Evolutionary conservation across 768 basidiomycete species (phyloP).

Genomic region (Amanita thiersii): DNA sequence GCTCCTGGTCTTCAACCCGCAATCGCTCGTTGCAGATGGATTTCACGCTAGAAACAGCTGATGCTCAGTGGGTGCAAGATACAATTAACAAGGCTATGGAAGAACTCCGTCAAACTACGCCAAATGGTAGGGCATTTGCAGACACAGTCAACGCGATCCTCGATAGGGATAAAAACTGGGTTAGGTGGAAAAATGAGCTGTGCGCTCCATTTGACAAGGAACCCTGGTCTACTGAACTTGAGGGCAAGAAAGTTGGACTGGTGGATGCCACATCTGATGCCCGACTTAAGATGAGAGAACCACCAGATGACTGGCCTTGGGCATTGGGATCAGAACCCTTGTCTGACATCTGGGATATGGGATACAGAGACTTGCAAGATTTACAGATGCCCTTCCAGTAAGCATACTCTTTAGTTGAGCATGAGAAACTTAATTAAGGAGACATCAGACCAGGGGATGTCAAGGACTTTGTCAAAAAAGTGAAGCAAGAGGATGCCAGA

Average conservation of each 20-base stretch:
- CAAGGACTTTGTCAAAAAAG: conserved; percentile 65
- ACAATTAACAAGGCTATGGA: conserved; percentile 48
- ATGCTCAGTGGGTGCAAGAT: conserved; percentile 74
- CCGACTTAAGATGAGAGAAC: conserved; percentile 47
- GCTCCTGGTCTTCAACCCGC: conserved; percentile 48
- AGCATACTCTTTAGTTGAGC: conserved; percentile 17
- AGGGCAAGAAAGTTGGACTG: conserved; percentile 43
- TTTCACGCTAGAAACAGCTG: conserved; percentile 60
- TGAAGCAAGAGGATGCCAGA: conserved; percentile 56
- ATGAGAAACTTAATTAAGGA: conserved; percentile 7
- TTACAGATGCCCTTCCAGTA: conserved; percentile 63
- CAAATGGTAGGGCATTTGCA: conserved; percentile 68
- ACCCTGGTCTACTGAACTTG: conserved; percentile 44
- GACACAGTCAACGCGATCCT: conserved; percentile 67
- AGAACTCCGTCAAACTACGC: conserved; percentile 65
- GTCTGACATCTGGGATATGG: conserved; percentile 81
- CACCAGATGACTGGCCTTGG: conserved; percentile 57
- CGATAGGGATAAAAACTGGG: conserved; percentile 85
- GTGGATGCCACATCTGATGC: conserved; percentile 51
- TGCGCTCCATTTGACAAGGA: conserved; percentile 77
- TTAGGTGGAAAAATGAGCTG: conserved; percentile 80
- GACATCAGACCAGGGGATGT: conserved; percentile 59
- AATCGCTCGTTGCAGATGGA: conserved; percentile 82
- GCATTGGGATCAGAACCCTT: conserved; percentile 59
- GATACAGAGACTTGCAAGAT: conserved; percentile 57